Evolutionary conservation across 2,329 filamentous ascomycete species (phyloP), one percentile per base, ranked within the genome.

Genomic region (Talaromyces sp.): DNA sequence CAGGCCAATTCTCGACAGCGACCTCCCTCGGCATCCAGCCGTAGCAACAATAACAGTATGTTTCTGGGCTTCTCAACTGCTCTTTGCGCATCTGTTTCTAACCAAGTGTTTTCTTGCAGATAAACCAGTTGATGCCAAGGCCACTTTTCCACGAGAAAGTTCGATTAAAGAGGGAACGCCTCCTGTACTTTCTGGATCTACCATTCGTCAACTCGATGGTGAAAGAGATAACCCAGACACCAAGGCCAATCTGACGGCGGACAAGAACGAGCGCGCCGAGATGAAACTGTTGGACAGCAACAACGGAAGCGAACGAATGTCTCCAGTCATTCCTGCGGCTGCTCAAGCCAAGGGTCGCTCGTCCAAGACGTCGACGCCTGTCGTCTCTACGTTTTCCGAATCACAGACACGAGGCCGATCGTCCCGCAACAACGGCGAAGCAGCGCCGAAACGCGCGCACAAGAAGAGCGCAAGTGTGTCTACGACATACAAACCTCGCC

Each of bases 21-120:
- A 38, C 84, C 86, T 2, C 75, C 87, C 1, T 84, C 85, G 2
- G 79, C 84, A 11, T 84, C 87, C 3, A 87, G 80, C 65, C 88
- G 86, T 65, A 64, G 72, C 29, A 76, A 81, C 17, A 89, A 86
- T 68, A 84, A 82, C 59, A 79, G 74, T 68, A 71, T 66, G 61
- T 73, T 74, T 27, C 63, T 69, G 56, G 68, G 65, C 32, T 67
- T 58, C 52, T 70, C 70, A 60, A 68, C 72, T 49, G 21, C n/a
- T 21, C n/a, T 51, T 51, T 51, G 49, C 13, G 70, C 74, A 57
- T n/a, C 50, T 52, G 55, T 68, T 41, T 59, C 61, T 73, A 69
- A 73, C 60, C 19, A 49, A 43, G 24, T 60, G 27, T 61, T 58
- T 58, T 53, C 31, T 43, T 58, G 27, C 58, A 76, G 72, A 69